These are phyloP conservation scores for Pichia deserticola DNA, from an alignment of 805 yeast species.

Conservation along the genomic window DNA sequence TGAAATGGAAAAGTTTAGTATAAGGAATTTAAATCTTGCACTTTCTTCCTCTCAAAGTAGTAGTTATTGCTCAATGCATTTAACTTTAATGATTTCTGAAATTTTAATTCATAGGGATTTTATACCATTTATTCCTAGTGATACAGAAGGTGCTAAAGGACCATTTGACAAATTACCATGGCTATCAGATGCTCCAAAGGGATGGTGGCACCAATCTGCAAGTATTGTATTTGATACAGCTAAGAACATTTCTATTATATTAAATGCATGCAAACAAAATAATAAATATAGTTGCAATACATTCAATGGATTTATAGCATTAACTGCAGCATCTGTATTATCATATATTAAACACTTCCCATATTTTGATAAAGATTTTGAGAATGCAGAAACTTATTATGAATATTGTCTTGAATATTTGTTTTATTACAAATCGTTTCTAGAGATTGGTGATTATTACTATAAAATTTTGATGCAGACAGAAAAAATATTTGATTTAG, in stretches of 20 bases:
- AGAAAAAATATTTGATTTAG: slow-evolving; percentile 2
- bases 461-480: neutral
- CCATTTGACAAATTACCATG: slow-evolving; percentile 1
- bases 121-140: slow-evolving; percentile 1
- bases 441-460: neutral
- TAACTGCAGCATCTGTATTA: neutral
- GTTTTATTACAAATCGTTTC: neutral
- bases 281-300: neutral
- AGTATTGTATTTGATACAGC: neutral
- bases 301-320: slow-evolving; percentile 1
- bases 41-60: neutral
- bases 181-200: neutral
- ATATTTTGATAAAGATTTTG: neutral
- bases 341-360: slow-evolving; percentile 3
- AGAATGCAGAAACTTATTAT: neutral
- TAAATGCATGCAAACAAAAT: neutral
- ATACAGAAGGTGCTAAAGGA: neutral
- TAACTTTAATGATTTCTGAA: neutral
- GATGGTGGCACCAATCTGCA: slow-evolving; percentile 1
- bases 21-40: neutral
- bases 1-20: neutral
- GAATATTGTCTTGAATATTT: neutral
- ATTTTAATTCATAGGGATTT: neutral
- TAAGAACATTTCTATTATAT: neutral
- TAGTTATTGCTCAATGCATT: slow-evolving; percentile 1